Evolutionary conservation across 805 yeast species (phyloP).

Genomic region (Candida michaelii): DNA sequence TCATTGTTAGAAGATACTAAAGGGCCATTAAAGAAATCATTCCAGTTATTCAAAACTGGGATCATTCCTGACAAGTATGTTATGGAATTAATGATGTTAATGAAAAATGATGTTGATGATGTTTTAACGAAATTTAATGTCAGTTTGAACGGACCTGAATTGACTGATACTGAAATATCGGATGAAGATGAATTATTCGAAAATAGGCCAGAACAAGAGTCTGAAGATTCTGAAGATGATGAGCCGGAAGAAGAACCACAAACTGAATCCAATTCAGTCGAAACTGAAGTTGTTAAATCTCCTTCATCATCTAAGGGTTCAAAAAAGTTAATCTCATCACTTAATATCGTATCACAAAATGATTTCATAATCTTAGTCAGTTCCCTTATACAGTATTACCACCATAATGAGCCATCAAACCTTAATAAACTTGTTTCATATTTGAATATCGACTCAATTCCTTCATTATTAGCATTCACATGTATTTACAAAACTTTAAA

Average conservation of each 20-base stretch:
- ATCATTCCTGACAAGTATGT: slow-evolving; percentile 22
- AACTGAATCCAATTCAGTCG: background rate
- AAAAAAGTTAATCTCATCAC: slow-evolving; percentile 25
- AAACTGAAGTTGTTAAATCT: background rate
- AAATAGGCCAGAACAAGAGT: slow-evolving; percentile 12
- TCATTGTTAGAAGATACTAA: slow-evolving; percentile 6
- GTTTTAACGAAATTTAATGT: slow-evolving; percentile 23
- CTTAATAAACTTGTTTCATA: slow-evolving; percentile 24
- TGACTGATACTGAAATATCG: slow-evolving; percentile 24
- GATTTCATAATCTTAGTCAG: slow-evolving; percentile 31
- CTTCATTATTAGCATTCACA: slow-evolving; percentile 33
- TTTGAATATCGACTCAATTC: slow-evolving; percentile 19
- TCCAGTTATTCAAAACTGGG: slow-evolving; percentile 24
- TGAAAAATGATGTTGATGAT: slow-evolving; percentile 20
- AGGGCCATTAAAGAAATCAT: slow-evolving; percentile 18
- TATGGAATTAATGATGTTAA: slow-evolving; percentile 18
- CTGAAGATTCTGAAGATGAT: slow-evolving; percentile 11
- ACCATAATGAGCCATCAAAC: slow-evolving; percentile 18
- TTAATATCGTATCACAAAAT: slow-evolving; percentile 34
- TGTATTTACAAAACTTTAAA: slow-evolving; percentile 23
- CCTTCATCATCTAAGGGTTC: slow-evolving; percentile 8
- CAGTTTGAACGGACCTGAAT: slow-evolving; percentile 27
- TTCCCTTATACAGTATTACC: slow-evolving; percentile 26
- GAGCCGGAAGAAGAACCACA: background rate
- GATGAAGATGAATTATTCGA: slow-evolving; percentile 1